Percentiles rank a stretch among this genome's conserved stretches.
Conservation (phyloP, 768 basidiomycete species). For the Mycena rosella region DNA sequence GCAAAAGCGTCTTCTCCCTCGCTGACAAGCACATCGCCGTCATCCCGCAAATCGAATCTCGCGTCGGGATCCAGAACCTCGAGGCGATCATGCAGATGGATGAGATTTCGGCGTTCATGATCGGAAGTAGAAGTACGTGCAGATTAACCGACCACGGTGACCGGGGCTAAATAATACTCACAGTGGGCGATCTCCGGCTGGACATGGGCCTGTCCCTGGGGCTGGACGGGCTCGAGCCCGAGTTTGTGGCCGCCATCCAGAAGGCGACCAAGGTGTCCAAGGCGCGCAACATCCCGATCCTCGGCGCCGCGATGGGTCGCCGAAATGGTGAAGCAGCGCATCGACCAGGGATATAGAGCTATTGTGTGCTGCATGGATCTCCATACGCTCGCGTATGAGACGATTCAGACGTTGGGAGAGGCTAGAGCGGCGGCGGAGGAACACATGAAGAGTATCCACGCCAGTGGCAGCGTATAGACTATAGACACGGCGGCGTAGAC, state of each 20-base stretch:
- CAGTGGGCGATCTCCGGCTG: conserved; percentile 30
- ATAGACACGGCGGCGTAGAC: too few species aligned
- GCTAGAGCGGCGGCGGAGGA: too few species aligned
- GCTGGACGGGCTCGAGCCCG: conserved; percentile 15
- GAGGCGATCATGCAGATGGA: conserved; percentile 53
- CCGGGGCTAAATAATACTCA: too few species aligned
- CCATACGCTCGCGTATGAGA: conserved; percentile 16
- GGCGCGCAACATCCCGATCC: conserved; percentile 4
- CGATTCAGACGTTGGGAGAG: background rate
- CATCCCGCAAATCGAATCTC: conserved; percentile 42
- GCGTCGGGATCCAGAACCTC: conserved; percentile 79
- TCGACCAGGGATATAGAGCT: conserved; percentile 15
- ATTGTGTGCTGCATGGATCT: conserved; percentile 19
- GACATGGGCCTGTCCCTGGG: conserved; percentile 12
- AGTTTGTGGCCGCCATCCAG: conserved; percentile 11
- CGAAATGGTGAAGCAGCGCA: conserved; percentile 27
- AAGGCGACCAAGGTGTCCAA: conserved; percentile 8
- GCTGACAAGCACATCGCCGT: conserved; percentile 25
- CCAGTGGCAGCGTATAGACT: too few species aligned
- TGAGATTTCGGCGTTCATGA: conserved; percentile 16
- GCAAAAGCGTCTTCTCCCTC: conserved; percentile 10
- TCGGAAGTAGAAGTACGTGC: background rate
- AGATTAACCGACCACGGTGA: too few species aligned
- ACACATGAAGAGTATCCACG: too few species aligned
- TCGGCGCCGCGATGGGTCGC: conserved; percentile 13